phyloP scores from a whole-genome alignment of 345 rosid genomes.

The Sonneratia caseolaris region DNA sequence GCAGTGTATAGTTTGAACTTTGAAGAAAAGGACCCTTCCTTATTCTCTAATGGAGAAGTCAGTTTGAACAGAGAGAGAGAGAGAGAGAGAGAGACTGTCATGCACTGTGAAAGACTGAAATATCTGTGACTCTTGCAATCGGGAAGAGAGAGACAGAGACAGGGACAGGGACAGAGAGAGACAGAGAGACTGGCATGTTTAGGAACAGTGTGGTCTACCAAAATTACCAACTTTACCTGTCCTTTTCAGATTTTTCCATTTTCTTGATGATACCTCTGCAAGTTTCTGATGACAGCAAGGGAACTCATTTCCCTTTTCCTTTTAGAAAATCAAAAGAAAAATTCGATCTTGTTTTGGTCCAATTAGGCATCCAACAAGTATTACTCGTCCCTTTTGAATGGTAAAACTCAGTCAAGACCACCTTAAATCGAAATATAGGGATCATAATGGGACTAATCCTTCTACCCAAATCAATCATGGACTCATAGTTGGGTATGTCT shows the following conservation, averaged over 20 bases:
- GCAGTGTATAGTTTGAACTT: background rate
- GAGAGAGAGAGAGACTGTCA: background rate
- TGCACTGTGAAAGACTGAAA: background rate
- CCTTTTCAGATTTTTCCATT: slow-evolving; percentile 9
- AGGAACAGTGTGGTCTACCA: slow-evolving; percentile 13
- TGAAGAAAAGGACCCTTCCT: slow-evolving; percentile 5
- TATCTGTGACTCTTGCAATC: background rate
- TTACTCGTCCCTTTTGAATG: too few relatives aligned
- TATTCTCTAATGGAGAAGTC: slow-evolving; percentile 6
- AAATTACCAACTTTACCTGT: slow-evolving; percentile 17
- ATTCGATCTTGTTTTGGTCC: background rate
- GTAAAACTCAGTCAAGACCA: too few relatives aligned
- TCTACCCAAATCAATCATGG: too few relatives aligned
- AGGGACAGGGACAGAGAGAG: background rate
- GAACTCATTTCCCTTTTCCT: background rate
- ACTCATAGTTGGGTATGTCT: too few relatives aligned
- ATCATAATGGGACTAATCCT: too few relatives aligned
- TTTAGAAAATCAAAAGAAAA: background rate
- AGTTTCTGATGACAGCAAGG: background rate
- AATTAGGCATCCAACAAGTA: too few relatives aligned
- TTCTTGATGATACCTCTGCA: background rate
- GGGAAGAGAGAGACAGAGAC: background rate
- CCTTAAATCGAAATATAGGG: too few relatives aligned
- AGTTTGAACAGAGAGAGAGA: background rate
- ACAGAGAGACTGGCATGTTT: too few relatives aligned